Conservation (phyloP, 2,329 filamentous ascomycete genomes). For the Sporothrix curviconia region DNA sequence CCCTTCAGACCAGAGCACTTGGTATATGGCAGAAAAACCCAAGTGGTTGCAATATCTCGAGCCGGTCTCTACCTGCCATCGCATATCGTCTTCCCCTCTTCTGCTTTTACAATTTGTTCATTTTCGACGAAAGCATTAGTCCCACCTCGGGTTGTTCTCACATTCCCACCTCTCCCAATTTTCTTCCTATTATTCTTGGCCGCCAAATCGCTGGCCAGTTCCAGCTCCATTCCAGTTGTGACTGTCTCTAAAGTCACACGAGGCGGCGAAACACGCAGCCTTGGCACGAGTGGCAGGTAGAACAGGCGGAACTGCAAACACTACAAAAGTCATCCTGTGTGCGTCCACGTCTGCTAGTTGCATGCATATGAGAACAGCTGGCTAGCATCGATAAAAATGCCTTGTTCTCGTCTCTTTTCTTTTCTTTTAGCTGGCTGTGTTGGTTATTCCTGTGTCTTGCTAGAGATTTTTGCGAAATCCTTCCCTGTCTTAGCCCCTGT, state of each 20-base stretch:
- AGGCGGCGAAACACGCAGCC: not conserved
- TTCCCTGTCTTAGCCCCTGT: not conserved
- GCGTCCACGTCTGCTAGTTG: not conserved
- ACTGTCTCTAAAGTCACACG: not conserved
- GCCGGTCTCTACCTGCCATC: not conserved
- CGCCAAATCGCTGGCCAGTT: not conserved
- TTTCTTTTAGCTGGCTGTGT: too few relatives aligned
- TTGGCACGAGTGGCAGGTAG: not conserved
- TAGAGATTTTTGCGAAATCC: not conserved
- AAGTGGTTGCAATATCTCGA: constrained; percentile 9
- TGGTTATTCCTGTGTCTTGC: not conserved
- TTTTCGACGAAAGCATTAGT: too few relatives aligned
- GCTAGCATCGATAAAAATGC: constrained; percentile 13
- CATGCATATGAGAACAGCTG: constrained; percentile 13
- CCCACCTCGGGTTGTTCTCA: too few relatives aligned
- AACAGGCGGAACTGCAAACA: too few relatives aligned
- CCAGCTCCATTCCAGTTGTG: not conserved
- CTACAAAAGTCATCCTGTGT: not conserved
- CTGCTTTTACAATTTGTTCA: too few relatives aligned
- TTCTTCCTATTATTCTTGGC: not conserved
- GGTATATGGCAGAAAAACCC: not conserved
- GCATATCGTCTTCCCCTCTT: not conserved
- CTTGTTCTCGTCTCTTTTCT: not conserved
- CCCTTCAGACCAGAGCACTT: not conserved
- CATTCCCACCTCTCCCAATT: too few relatives aligned